Evolutionary conservation across 257 asterid species (phyloP).

Genomic region (Linderniella brevidens): DNA sequence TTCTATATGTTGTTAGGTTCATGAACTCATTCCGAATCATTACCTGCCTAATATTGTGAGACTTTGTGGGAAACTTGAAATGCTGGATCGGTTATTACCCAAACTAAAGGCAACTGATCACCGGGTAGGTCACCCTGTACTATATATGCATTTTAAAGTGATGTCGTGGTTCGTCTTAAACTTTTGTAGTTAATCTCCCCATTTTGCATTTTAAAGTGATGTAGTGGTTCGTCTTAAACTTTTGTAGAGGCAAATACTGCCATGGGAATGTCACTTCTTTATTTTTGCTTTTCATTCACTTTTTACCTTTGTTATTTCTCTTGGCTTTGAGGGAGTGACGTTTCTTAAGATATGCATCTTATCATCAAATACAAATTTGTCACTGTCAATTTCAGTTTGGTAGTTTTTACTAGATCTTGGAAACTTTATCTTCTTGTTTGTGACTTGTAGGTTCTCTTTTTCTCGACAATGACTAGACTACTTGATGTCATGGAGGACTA

Average conservation of each 20-base stretch:
- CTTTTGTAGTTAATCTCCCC: background rate
- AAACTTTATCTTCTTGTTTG: background rate
- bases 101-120: slow-evolving; percentile 97
- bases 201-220: too few species aligned
- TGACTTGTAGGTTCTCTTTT: slow-evolving; percentile 74
- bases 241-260: too few species aligned
- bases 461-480: slow-evolving; percentile 96
- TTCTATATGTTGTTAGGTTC: slow-evolving; percentile 37
- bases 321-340: too few species aligned
- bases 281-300: too few species aligned
- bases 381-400: too few species aligned
- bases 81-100: slow-evolving; percentile 87
- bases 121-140: slow-evolving; percentile 41
- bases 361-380: too few species aligned
- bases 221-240: too few species aligned
- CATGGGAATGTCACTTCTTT: too few species aligned
- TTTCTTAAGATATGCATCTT: too few species aligned
- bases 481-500: slow-evolving; percentile 99
- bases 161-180: background rate
- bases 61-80: slow-evolving; percentile 99
- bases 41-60: slow-evolving; percentile 74
- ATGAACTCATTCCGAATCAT: slow-evolving; percentile 76
- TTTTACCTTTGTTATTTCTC: too few species aligned
- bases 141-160: background rate
- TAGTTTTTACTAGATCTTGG: too few species aligned